phyloP scores from a whole-genome alignment of 2,329 filamentous ascomycete species.

The Pleurostoma richardsiae region DNA sequence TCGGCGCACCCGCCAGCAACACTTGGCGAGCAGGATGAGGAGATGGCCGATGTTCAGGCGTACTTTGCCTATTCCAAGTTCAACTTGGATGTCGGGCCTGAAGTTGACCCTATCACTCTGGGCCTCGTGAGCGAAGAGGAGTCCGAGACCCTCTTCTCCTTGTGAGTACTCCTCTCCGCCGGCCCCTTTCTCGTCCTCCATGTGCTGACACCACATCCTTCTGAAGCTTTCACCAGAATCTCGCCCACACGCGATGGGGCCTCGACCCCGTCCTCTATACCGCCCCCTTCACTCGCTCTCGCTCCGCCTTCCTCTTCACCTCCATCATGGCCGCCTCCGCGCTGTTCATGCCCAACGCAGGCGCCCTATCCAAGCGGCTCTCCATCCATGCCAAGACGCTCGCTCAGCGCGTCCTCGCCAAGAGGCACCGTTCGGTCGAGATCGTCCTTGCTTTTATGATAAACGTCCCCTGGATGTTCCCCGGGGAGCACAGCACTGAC shows the following conservation, averaged over 20 bases:
- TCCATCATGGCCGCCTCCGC: conserved; percentile 66
- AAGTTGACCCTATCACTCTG: conserved; percentile 64
- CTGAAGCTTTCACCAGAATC: conserved; percentile 60
- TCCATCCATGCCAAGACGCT: conserved; percentile 59
- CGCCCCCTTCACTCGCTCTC: conserved; percentile 57
- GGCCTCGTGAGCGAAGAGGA: conserved; percentile 64
- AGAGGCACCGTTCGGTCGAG: conserved; percentile 64
- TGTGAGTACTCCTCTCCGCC: conserved; percentile 22
- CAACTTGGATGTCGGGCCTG: conserved; percentile 56
- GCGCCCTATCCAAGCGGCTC: conserved; percentile 60
- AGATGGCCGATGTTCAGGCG: conserved; percentile 47
- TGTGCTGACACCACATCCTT: not conserved
- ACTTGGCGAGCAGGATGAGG: conserved; percentile 22
- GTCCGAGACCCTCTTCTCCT: conserved; percentile 58
- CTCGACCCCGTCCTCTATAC: conserved; percentile 65
- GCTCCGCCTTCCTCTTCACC: conserved; percentile 67
- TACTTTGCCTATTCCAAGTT: conserved; percentile 65
- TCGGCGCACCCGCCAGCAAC: conserved; percentile 9
- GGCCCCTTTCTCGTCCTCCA: not conserved
- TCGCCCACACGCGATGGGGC: conserved; percentile 71
- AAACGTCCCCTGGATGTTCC: conserved; percentile 71
- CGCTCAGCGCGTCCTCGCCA: conserved; percentile 55
- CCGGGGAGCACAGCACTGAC: conserved; percentile 61
- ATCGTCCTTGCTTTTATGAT: conserved; percentile 72
- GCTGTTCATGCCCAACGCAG: conserved; percentile 59